Conservation (phyloP, 164 flowering plant species). For the Vitis rotundifolia region DNA sequence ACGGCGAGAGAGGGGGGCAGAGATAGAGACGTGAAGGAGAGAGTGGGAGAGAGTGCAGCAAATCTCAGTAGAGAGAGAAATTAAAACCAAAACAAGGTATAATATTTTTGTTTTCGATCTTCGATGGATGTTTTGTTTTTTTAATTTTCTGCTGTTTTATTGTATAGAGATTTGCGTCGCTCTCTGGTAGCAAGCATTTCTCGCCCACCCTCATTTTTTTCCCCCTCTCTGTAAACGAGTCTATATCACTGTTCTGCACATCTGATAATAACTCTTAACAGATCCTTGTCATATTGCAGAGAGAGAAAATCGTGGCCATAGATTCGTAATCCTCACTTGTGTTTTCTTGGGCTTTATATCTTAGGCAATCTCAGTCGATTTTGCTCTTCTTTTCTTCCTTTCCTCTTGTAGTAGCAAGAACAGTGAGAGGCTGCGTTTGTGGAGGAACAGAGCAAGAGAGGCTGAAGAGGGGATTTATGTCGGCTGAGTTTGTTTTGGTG, state of each 20-base stretch:
- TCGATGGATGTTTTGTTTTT: background rate
- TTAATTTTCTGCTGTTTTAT: background rate
- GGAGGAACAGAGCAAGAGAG: slow-evolving; percentile 11
- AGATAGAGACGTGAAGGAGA: slow-evolving; percentile 3
- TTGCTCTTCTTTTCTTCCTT: slow-evolving; percentile 9
- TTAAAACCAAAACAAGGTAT: background rate
- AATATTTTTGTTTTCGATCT: background rate
- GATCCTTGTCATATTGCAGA: slow-evolving; percentile 21
- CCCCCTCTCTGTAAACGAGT: background rate
- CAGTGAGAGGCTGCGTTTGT: slow-evolving; percentile 11
- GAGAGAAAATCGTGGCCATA: slow-evolving; percentile 46
- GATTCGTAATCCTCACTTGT: slow-evolving; percentile 46
- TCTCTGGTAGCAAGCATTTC: too few species aligned
- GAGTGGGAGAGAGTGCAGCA: slow-evolving; percentile 14
- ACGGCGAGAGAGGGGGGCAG: background rate
- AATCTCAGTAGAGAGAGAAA: too few species aligned
- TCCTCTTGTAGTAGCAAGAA: slow-evolving; percentile 14
- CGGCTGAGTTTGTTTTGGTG: slow-evolving; percentile 54
- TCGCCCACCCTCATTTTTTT: too few species aligned
- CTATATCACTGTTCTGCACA: background rate
- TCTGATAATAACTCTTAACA: background rate
- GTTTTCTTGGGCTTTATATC: slow-evolving; percentile 8
- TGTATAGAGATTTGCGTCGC: slow-evolving; percentile 28
- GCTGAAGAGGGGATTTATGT: slow-evolving; percentile 59
- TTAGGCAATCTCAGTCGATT: slow-evolving; percentile 3